Evolutionary conservation across 495 filamentous ascomycete genomes (phyloP).

Genomic region (Hypoxylon lenormandii): DNA sequence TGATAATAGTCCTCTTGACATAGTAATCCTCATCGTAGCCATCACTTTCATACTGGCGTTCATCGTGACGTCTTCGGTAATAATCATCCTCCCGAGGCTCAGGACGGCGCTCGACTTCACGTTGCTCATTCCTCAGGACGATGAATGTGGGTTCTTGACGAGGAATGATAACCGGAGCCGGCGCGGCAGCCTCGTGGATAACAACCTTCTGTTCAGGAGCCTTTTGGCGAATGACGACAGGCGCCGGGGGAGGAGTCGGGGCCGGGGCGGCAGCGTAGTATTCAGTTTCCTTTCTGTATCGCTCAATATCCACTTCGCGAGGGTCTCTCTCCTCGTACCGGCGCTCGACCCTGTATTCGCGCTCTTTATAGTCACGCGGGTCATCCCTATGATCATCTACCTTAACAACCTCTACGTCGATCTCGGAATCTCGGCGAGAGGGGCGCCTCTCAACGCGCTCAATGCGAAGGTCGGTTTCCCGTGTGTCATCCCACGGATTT

Average conservation of each 20-base stretch:
- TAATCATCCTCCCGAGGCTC: slow-evolving; percentile 68
- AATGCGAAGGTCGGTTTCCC: slow-evolving; percentile 57
- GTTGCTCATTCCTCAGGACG: slow-evolving; percentile 70
- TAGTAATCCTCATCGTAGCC: slow-evolving; percentile 60
- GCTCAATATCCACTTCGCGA: slow-evolving; percentile 66
- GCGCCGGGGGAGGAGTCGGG: slow-evolving; percentile 65
- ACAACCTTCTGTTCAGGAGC: slow-evolving; percentile 76
- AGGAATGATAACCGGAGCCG: slow-evolving; percentile 72
- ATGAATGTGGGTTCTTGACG: slow-evolving; percentile 76
- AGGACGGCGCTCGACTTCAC: slow-evolving; percentile 58
- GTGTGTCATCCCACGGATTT: slow-evolving; percentile 54
- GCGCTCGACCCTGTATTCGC: slow-evolving; percentile 62
- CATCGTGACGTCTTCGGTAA: slow-evolving; percentile 57
- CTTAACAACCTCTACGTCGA: slow-evolving; percentile 46
- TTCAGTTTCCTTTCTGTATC: slow-evolving; percentile 75
- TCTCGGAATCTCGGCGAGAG: slow-evolving; percentile 55
- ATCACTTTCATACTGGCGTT: slow-evolving; percentile 68
- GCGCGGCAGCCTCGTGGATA: slow-evolving; percentile 75
- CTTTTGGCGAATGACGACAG: slow-evolving; percentile 75
- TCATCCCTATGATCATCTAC: slow-evolving; percentile 46
- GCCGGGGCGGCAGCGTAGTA: slow-evolving; percentile 70
- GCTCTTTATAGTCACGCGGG: slow-evolving; percentile 52
- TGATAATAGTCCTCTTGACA: slow-evolving; percentile 58
- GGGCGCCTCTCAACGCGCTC: slow-evolving; percentile 60
- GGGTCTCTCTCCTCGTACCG: slow-evolving; percentile 58